Evolutionary conservation across 2,329 filamentous ascomycete genomes (phyloP).

Genomic region (Colletotrichum liriopes): DNA sequence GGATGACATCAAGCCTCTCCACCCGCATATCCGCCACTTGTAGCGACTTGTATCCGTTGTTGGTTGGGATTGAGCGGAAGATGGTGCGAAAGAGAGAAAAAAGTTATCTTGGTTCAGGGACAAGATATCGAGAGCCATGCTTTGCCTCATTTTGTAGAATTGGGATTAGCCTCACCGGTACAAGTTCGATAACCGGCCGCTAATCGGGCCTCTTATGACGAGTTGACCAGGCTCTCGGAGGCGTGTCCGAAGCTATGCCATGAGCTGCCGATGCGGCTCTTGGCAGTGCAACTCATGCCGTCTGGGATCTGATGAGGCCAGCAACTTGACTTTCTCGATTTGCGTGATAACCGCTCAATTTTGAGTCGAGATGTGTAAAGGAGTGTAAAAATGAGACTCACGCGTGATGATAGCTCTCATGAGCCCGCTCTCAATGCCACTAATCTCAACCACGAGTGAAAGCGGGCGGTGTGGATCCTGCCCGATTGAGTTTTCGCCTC

Average conservation of each 20-base stretch:
- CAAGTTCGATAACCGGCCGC: slow-evolving; percentile 7
- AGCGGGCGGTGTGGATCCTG: slow-evolving; percentile 37
- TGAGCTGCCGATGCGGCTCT: not conserved
- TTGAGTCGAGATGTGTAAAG: not conserved
- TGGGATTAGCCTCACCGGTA: not conserved
- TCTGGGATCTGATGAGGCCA: not conserved
- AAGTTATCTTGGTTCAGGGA: not conserved
- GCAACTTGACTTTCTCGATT: no score
- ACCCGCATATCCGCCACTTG: slow-evolving; percentile 41
- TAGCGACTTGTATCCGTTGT: slow-evolving; percentile 29
- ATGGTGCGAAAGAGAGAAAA: slow-evolving; percentile 24
- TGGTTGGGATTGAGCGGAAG: slow-evolving; percentile 38
- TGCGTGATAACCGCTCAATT: not conserved
- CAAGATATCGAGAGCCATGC: slow-evolving; percentile 1
- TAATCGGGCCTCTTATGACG: slow-evolving; percentile 18
- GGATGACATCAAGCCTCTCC: slow-evolving; percentile 43
- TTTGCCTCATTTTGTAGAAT: not conserved
- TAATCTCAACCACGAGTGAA: slow-evolving; percentile 9
- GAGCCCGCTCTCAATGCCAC: not conserved
- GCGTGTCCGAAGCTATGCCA: not conserved
- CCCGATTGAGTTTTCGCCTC: slow-evolving; percentile 42
- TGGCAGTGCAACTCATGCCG: not conserved
- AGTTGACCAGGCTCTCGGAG: not conserved
- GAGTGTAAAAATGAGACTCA: not conserved
- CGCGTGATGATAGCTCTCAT: not conserved